Evolutionary conservation across 108 stramenopile genomes (phyloP).

Genomic region (Nitzschia inconspicua): DNA sequence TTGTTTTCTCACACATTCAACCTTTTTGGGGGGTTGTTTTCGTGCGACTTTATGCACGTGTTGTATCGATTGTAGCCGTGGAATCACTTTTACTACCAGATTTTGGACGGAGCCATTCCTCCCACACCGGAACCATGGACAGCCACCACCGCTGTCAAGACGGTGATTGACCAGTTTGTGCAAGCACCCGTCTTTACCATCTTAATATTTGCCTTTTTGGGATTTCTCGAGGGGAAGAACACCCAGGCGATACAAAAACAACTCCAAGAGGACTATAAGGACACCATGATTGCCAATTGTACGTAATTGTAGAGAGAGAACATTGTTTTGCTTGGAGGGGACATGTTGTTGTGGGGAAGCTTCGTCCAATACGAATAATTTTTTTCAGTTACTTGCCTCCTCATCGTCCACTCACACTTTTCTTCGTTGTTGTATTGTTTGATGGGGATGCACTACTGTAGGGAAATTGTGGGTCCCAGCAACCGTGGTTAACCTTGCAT

Average conservation of each 20-base stretch:
- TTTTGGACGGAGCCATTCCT: conserved; percentile 84
- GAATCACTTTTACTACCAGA: conserved; percentile 88
- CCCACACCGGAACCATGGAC: conserved; percentile 89
- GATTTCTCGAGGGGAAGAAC: conserved; percentile 78
- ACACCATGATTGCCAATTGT: conserved; percentile 92
- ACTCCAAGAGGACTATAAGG: conserved; percentile 77
- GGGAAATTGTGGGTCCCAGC: conserved; percentile 80
- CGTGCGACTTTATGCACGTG: background rate
- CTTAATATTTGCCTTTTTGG: conserved; percentile 86
- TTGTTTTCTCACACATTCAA: background rate
- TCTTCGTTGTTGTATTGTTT: too few species aligned
- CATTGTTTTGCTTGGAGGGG: background rate
- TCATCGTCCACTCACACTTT: too few species aligned
- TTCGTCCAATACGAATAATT: background rate
- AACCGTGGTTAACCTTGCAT: conserved; percentile 87
- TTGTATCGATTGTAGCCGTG: too few species aligned
- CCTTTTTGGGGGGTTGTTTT: background rate
- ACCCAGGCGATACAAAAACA: conserved; percentile 56
- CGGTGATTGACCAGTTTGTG: conserved; percentile 91
- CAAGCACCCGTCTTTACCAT: conserved; percentile 93
- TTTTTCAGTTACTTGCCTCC: background rate
- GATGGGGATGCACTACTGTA: too few species aligned
- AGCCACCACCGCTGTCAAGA: conserved; percentile 76
- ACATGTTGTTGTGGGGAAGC: background rate
- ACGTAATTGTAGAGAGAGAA: conserved; percentile 12